Base-by-base conservation (phyloP, 305 asterid species). In the Ilex paraguariensis region DNA sequence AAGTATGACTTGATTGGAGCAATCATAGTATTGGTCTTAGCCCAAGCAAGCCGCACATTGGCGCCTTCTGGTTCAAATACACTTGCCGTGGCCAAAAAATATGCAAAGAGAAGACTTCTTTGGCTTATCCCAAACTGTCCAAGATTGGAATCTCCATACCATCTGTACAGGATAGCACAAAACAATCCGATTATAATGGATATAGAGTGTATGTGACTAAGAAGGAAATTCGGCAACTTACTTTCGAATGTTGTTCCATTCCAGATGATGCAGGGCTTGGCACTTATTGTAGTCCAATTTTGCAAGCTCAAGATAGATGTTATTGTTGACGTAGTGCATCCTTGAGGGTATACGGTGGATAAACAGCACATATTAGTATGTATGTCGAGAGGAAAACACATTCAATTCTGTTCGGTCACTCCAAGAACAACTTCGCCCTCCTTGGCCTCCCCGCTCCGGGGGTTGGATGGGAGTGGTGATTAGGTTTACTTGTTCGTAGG, bases 181-280 rank as follows among this genome's bases (percentile, higher is more conserved):
- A 21, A 21, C 28, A 21, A 21, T 21, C 28, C 28, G 28, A 21
- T 21, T 21, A 21, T 1, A 21, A 21, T 21, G 28, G 28, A 21
- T 21, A 21, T 1, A 21, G 28, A 21, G 28, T 21, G 28, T 21
- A 21, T 21, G 28, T 21, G 28, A 21, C 28, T 21, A 21, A 21
- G 28, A 36, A 4, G 42, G 42, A 36, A 60, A 52, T 52, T 6
- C 49, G 50, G 9, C 7, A 36, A 64, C 79, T 73, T 77, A 90
- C 99, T 78, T 84, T 60, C 66, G 90, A 13, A 93, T 77, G 76
- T 67, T 67, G 74, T 68, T 79, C 97, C 99, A 93, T 66, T 93
- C 97, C 1, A 60, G 61, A 54, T 67, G 87, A 72, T 93, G 95
- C 54, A 84, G n/a, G 51, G 77, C 78, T 55, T 93, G 99, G 15